Evolutionary conservation across 352 stramenopile genomes (phyloP), one percentile per base, ranked within the genome.

Genomic region (Blastocystis sp.): DNA sequence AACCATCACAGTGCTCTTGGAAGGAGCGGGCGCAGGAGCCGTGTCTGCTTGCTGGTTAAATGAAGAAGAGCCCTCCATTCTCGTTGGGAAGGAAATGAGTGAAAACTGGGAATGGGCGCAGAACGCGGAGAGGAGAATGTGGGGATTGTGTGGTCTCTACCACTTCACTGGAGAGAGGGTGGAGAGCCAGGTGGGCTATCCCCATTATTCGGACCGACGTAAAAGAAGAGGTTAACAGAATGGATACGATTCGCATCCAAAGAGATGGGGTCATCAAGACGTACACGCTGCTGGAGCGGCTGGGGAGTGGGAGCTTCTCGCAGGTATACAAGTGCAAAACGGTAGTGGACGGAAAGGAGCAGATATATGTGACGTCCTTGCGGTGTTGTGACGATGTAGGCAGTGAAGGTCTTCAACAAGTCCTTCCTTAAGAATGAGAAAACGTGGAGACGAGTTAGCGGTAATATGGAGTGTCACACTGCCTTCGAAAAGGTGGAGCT

Each of bases 401-500:
- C 78, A n/a, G 78, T 88, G 17, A 88, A 88, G 28, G 66, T 88
- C 2, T 88, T 88, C 70, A 88, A 78, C 48, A 88, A 88, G n/a
- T 88, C 78, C 2, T 88, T 88, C 28, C 48, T 88, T 11, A 78
- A 62, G 61, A 88, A 88, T 53, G 78, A 88, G 38, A 88, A 88
- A 34, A 88, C 64, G n/a, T 78, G 62, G 66, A 78, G 78, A 61
- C 43, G 66, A n/a, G 66, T 88, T 34, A 78, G 52, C 43, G 66
- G 66, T 1, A 52, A 45, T 61, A 77, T 78, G 48, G 53, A 78
- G 45, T 88, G 62, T n/a, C 43, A 60, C 7, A 77, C 62, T 7
- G 78, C 60, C 52, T 78, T 88, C 62, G 78, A 88, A 28, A 76
- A 88, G 48, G 78, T 88, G 28, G 78, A 88, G 48, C 52, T 76